Base-by-base conservation (phyloP, 768 basidiomycete species). In the Boletus rubescentipes region DNA sequence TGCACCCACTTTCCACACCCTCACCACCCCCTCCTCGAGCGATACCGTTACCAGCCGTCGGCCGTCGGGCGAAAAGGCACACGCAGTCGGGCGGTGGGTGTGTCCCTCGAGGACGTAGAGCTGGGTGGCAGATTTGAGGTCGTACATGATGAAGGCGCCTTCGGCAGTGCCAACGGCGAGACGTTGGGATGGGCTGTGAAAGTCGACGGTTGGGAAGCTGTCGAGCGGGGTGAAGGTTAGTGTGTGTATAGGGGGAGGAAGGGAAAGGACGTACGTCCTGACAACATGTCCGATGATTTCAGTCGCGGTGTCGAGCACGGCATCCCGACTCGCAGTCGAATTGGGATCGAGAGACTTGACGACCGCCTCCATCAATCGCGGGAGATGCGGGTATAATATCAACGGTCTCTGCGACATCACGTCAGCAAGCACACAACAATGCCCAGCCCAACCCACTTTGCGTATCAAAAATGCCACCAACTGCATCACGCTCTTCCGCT, bases 291-390 rank as follows among this genome's bases (percentile, higher is more conserved):
- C 90, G 23, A 99, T 77, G 30, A 98, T 97, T 61, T 97, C 93
- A 0, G 96, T 98, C 0, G 93, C 96, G 0, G 93, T 84, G 55
- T 95, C 91, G 21, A 92, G 72, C 2, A 98, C 88, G 1, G 92
- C 90, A 23, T 98, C 94, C 43, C 87, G 81, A 65, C 82, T 81
- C 5, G 80, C 70, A 0, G 77, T 91, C 39, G 77, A 85, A 67
- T 91, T 95, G 15, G 97, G 97, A 72, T 99, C 96, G 51, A 99
- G 77, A 0, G 93, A 97, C 67, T 94, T 95, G 16, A 98, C 94
- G 1, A 98, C 93, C 1, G 95, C 93, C 67, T 98, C 97, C 71
- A 93, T 87, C 41, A 98, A 74, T 38, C 86, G 81, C 0, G 95
- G 89, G 26, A 98, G 74, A 61, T 87, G 89, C 4, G 90, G 83